Percentiles rank a stretch among this genome's conserved stretches.
phyloP scores from a whole-genome alignment of 805 yeast species.

The Metschnikowia peoriensis region DNA sequence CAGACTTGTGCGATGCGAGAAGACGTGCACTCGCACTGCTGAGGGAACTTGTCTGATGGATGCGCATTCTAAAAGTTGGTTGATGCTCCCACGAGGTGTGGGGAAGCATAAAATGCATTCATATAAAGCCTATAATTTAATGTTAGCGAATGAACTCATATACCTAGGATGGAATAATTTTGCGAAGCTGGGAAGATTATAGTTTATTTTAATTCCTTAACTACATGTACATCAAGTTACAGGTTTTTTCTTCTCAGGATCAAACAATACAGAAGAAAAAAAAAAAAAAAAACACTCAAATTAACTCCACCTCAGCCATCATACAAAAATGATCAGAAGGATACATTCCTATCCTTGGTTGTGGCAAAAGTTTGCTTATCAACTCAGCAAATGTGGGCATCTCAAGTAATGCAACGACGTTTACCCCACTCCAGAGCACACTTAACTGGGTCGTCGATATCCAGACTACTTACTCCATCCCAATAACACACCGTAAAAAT shows the following conservation, averaged over 20 bases:
- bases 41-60: neutral
- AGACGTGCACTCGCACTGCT: neutral
- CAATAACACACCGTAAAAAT: neutral
- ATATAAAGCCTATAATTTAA: too few relatives aligned
- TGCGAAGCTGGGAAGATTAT: too few relatives aligned
- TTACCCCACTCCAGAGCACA: neutral
- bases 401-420: neutral
- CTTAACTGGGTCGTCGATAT: neutral
- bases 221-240: too few relatives aligned
- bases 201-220: too few relatives aligned
- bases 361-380: neutral
- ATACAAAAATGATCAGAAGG: neutral
- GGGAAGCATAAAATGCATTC: too few relatives aligned
- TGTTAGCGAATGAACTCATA: too few relatives aligned
- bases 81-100: too few relatives aligned
- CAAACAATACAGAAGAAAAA: neutral
- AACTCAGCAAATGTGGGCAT: neutral
- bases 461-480: neutral
- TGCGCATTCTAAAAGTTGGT: neutral
- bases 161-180: too few relatives aligned
- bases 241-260: neutral
- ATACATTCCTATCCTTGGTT: neutral
- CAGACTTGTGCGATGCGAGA: slow-evolving; percentile 1
- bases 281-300: neutral
- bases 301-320: neutral